Base-by-base conservation (phyloP, 2,329 filamentous ascomycete species). In the Fusarium sororula region DNA sequence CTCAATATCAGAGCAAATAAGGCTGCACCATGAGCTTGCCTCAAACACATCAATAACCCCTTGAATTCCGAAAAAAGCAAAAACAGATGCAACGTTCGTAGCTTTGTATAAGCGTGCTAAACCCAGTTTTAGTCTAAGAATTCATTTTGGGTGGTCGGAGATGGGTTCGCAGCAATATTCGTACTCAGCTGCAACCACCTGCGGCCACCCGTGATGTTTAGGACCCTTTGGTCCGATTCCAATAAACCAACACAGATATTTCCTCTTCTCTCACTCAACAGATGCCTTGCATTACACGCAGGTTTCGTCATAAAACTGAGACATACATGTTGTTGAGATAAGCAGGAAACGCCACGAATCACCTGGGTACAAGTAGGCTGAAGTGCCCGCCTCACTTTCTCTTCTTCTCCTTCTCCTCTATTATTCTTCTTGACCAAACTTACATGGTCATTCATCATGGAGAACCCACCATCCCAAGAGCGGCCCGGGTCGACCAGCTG, bases 401-500 rank as follows among this genome's bases (percentile, higher is more conserved):
- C 45, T 57, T 37, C 50, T 57, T 51, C 39, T 56, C 24, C 22
- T n/a, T 44, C 24, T 37, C 47, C 28, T 56, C 24, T n/a, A 14
- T 28, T 26, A 12, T 28, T 30, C 22, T 35, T 38, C 13, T 15
- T 26, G 44, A 14, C 14, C 20, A 24, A 48, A 18, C 17, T 53
- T 26, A 6, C 15, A 22, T n/a, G 37, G 17, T 14, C 3, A 35
- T 15, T n/a, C n/a, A 13, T 26, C 37, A 55, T 65, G 59, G 67
- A 60, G 24, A 39, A 35, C 4, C 45, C 41, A 14, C 44, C 61
- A 15, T 82, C 79, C 48, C 80, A 76, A 15, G 78, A 80, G 75
- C 78, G 80, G 7, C 66, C 79, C 7, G 81, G 82, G 20, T 82
- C 79, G 7, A 79, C 75, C 67, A 82, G 79, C 65, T 83, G 82